A percentile compares a stretch with the other conserved stretches of the same genome.
Conservation (phyloP, 2,329 filamentous ascomycete species). For the Talaromyces sp. region DNA sequence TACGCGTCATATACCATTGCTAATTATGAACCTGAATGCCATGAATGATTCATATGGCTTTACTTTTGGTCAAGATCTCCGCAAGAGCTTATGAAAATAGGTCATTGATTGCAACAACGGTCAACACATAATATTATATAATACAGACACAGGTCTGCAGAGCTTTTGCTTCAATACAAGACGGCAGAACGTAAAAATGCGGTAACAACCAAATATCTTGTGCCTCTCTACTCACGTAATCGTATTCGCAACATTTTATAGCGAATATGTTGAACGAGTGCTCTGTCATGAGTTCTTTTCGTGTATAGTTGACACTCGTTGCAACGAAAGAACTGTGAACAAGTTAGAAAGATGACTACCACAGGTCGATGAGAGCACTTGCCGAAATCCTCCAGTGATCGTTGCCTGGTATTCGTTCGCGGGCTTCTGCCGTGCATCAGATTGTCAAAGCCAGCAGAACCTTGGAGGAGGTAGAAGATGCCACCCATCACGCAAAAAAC, state of each 20-base stretch:
- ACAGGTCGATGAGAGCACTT: conserved; percentile 42
- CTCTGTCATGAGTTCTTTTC: conserved; percentile 70
- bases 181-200: not conserved
- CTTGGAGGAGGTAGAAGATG: conserved; percentile 76
- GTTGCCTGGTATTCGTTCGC: conserved; percentile 77
- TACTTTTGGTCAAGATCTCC: too few species aligned
- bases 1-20: too few species aligned
- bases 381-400: conserved; percentile 85
- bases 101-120: not conserved
- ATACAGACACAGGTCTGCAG: conserved; percentile 9
- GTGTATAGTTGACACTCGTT: conserved; percentile 87
- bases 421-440: conserved; percentile 86
- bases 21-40: too few species aligned
- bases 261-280: not conserved
- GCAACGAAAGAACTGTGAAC: conserved; percentile 70
- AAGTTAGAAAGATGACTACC: not conserved
- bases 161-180: conserved; percentile 1
- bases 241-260: not conserved
- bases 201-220: not conserved
- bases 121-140: not conserved
- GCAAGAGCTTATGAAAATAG: not conserved
- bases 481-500: conserved; percentile 80
- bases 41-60: too few species aligned
- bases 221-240: not conserved
- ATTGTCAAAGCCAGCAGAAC: conserved; percentile 79